Conservation (phyloP, 257 asterid genomes). For the Verbena officinalis region DNA sequence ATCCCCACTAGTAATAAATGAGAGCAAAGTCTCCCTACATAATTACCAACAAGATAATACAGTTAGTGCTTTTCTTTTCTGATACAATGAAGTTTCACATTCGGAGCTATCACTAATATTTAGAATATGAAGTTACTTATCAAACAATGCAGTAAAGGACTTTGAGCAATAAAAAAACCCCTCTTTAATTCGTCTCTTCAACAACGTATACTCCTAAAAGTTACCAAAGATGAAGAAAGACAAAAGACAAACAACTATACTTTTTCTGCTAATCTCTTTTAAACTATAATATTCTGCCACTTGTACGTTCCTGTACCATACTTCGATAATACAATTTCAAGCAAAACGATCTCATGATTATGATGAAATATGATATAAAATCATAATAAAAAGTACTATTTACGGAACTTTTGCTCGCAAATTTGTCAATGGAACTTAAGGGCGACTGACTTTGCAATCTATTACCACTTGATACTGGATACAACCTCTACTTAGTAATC, state of each 20-base stretch:
- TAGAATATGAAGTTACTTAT: not conserved
- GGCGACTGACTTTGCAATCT: not conserved
- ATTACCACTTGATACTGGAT: constrained; percentile 2
- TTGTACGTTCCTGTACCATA: constrained; percentile 2
- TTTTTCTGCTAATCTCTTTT: not conserved
- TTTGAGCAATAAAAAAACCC: not conserved
- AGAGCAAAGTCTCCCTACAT: constrained; percentile 86
- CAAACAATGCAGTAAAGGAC: not conserved
- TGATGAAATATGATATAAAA: constrained; percentile 6
- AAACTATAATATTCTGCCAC: not conserved
- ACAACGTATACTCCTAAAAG: constrained; percentile 7
- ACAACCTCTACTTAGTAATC: no score
- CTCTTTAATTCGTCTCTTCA: not conserved
- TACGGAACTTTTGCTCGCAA: not conserved
- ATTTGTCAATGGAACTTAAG: not conserved
- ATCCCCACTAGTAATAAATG: constrained; percentile 76
- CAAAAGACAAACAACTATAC: constrained; percentile 19
- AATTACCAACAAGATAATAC: constrained; percentile 30
- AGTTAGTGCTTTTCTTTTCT: constrained; percentile 14
- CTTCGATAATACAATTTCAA: not conserved
- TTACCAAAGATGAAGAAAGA: constrained; percentile 11
- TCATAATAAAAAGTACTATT: constrained; percentile 7
- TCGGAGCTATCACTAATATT: constrained; percentile 17
- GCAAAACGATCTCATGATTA: constrained; percentile 21
- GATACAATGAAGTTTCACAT: constrained; percentile 21